phyloP scores from a whole-genome alignment of 1,284 basidiomycete genomes.

The Gomphus sp. region DNA sequence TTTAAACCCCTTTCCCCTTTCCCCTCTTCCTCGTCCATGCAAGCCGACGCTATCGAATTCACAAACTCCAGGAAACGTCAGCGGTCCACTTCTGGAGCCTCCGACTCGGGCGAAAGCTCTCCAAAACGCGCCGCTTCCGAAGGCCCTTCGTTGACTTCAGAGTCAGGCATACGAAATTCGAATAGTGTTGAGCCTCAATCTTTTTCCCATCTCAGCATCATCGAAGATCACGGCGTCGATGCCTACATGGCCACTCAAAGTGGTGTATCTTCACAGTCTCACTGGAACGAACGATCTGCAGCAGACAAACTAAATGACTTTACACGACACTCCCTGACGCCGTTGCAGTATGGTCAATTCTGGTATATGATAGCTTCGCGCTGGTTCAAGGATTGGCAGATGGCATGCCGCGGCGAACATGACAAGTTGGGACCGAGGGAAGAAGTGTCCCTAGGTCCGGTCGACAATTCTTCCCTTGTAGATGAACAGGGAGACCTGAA shows the following conservation, averaged over 20 bases:
- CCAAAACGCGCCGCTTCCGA: conserved; percentile 64
- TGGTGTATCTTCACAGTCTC: conserved; percentile 26
- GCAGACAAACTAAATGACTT: conserved; percentile 42
- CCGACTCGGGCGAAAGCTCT: conserved; percentile 25
- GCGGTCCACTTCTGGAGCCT: conserved; percentile 12
- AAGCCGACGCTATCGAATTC: conserved; percentile 5
- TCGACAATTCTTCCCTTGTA: conserved; percentile 63
- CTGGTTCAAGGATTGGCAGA: conserved; percentile 73
- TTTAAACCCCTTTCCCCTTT: neutral
- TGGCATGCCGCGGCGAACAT: conserved; percentile 54
- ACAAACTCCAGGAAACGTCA: conserved; percentile 13
- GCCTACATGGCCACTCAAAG: conserved; percentile 66
- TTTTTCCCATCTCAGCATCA: conserved; percentile 30
- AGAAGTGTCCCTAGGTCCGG: conserved; percentile 59
- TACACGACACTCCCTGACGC: conserved; percentile 31
- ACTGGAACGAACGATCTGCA: conserved; percentile 23
- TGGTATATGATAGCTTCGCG: conserved; percentile 68
- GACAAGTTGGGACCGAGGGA: conserved; percentile 57
- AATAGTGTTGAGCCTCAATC: conserved; percentile 31
- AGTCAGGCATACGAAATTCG: conserved; percentile 27
- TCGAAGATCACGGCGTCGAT: conserved; percentile 42
- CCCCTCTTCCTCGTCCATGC: neutral
- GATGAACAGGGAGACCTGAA: conserved; percentile 44
- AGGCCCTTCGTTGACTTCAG: conserved; percentile 27
- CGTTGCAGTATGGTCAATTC: conserved; percentile 55